phyloP scores from a whole-genome alignment of 768 basidiomycete genomes.

The Termitomyces sp. region DNA sequence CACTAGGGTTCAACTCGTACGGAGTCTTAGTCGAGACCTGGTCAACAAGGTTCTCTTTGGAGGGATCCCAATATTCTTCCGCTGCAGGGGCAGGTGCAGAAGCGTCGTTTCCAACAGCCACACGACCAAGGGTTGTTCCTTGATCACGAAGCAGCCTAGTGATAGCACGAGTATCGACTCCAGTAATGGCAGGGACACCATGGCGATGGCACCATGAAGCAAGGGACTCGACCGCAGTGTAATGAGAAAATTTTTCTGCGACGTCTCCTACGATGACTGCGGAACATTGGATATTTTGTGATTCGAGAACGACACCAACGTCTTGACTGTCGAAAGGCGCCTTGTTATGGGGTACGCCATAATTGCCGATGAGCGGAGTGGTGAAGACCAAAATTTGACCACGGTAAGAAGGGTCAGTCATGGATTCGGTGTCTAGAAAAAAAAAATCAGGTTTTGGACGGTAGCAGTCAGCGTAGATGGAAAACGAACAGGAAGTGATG shows the following conservation, averaged over 20 bases:
- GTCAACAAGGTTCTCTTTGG: constrained; percentile 87
- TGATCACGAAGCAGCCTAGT: constrained; percentile 92
- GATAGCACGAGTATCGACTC: constrained; percentile 96
- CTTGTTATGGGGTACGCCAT: constrained; percentile 86
- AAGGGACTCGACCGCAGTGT: constrained; percentile 89
- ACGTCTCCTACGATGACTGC: constrained; percentile 93
- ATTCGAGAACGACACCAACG: constrained; percentile 88
- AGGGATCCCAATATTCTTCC: constrained; percentile 91
- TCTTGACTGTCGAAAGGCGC: constrained; percentile 68
- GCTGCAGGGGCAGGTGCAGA: constrained; percentile 50
- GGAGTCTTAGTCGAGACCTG: constrained; percentile 84
- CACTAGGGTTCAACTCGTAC: constrained; percentile 81
- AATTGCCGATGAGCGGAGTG: constrained; percentile 96
- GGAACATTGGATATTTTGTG: constrained; percentile 82
- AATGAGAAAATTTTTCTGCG: constrained; percentile 92
- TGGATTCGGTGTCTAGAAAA: constrained; percentile 89
- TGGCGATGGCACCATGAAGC: constrained; percentile 90
- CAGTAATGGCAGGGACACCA: constrained; percentile 89
- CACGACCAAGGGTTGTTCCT: constrained; percentile 90
- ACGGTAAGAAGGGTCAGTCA: constrained; percentile 99
- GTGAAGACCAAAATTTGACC: constrained; percentile 99
- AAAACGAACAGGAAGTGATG: constrained; percentile 86
- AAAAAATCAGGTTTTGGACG: constrained; percentile 5
- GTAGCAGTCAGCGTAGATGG: not conserved
- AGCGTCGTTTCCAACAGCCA: constrained; percentile 77